Evolutionary conservation across 225 moss, liverwort and hornwort genomes (phyloP), one percentile per base, ranked within the genome.

Genomic region (Polytrichum formosum): DNA sequence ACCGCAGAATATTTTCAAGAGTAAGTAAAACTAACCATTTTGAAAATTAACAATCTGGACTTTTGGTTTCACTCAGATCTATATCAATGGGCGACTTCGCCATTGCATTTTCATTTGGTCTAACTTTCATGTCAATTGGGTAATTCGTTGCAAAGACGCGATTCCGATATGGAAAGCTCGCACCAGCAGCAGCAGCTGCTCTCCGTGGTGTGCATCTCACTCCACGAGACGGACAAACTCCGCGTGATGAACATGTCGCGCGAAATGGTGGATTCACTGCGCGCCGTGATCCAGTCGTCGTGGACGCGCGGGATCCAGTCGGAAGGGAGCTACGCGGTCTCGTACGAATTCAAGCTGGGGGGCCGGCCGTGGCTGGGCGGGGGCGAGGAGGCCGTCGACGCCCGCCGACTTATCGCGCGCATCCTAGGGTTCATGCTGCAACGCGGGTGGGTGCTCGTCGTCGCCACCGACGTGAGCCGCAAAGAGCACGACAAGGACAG

Each of bases 261-360:
- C 21, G 10, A 60, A 53, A 73, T 77, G 5, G 65, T 85, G 5
- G 53, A 59, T 0, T 62, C 75, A 2, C 29, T 90, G 9, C 87
- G 87, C 35, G 7, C 62, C 0, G 73, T 76, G 59, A 70, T 90
- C 19, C 28, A 70, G 28, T 46, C 73, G 1, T 64, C 58, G 1
- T 90, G 90, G 88, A 20, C 18, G 5, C 6, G 28, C 4, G 88
- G 88, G 18, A 85, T 90, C 21, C 88, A 85, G 61, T 78, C 81
- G 0, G 88, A 88, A 67, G 73, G 73, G 0, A 1, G 46, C 0
- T 75, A 83, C 3, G 83, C 78, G 6, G 68, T 76, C 66, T 73
- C 81, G 0, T 76, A 83, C 61, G 53, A 81, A 61, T 77, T 90
- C 70, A 85, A 90, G 79, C 81, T 90, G 35, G 28, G 25, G 0